Conservation (phyloP, 2,329 filamentous ascomycete species). For the Penicillium brasilianum region DNA sequence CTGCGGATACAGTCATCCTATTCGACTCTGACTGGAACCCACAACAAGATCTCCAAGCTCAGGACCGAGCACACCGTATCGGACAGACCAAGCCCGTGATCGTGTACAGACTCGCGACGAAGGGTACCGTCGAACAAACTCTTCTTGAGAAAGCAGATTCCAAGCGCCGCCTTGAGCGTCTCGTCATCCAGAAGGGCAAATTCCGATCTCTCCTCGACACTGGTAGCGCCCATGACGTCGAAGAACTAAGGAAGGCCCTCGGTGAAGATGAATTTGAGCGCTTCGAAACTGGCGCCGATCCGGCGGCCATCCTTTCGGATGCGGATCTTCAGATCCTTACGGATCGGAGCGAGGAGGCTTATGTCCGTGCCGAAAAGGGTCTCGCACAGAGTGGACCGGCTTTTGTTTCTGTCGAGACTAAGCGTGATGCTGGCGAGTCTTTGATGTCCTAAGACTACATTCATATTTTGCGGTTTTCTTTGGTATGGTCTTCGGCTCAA, state of each 20-base stretch:
- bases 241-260: constrained; percentile 67
- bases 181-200: constrained; percentile 93
- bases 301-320: constrained; percentile 72
- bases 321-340: constrained; percentile 78
- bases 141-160: constrained; percentile 86
- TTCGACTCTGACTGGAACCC: constrained; percentile 95
- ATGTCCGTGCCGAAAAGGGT: constrained; percentile 76
- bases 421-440: constrained; percentile 51
- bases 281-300: constrained; percentile 60
- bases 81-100: constrained; percentile 91
- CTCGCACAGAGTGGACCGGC: constrained; percentile 61
- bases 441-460: constrained; percentile 33
- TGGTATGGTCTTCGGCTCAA: not conserved
- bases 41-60: constrained; percentile 94
- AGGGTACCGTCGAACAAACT: constrained; percentile 88
- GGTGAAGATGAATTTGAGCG: constrained; percentile 74
- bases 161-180: constrained; percentile 88
- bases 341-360: constrained; percentile 72
- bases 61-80: constrained; percentile 93
- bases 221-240: constrained; percentile 58
- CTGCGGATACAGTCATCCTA: constrained; percentile 88
- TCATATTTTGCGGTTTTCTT: not conserved
- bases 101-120: constrained; percentile 90
- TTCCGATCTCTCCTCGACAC: constrained; percentile 72
- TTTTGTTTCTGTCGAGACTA: constrained; percentile 84